Conservation (phyloP, 305 asterid genomes). For the Fraxinus dipetala region DNA sequence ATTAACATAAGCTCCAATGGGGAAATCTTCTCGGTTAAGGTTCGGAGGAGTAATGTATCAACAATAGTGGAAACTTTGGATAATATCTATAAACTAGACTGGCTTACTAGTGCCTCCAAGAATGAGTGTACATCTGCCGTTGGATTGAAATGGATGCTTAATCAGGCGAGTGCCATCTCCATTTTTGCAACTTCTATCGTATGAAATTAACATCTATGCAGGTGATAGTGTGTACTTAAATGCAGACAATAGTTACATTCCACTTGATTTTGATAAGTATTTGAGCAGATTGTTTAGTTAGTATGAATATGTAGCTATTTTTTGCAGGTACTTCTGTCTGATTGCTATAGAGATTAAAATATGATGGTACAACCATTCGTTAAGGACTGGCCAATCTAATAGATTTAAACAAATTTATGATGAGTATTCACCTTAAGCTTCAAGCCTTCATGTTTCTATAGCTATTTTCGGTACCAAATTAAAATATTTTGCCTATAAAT, state of each 20-base stretch:
- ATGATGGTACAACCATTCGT: neutral
- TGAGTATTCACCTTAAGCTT: neutral
- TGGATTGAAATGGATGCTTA: conserved; percentile 95
- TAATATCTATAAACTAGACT: conserved; percentile 66
- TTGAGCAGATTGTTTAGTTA: neutral
- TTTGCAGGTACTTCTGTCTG: too few species aligned
- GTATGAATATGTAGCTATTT: neutral
- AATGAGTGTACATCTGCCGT: conserved; percentile 94
- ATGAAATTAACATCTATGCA: neutral
- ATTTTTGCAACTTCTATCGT: neutral
- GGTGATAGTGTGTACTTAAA: neutral
- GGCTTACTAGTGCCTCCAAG: conserved; percentile 76
- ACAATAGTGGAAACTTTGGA: conserved; percentile 70
- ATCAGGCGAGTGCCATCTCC: conserved; percentile 51
- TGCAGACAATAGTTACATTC: neutral
- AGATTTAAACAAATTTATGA: neutral
- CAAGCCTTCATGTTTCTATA: neutral
- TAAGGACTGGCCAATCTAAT: neutral
- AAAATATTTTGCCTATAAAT: neutral
- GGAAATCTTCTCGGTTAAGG: conserved; percentile 82
- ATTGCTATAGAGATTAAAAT: neutral
- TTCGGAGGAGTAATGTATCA: conserved; percentile 56
- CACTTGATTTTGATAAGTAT: neutral
- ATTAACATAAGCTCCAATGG: conserved; percentile 83
- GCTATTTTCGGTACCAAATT: neutral